Percentiles rank a stretch among this genome's conserved stretches.
These are phyloP conservation scores for Silybum marianum DNA, from an alignment of 129 eudicot species.

Conservation along the genomic window DNA sequence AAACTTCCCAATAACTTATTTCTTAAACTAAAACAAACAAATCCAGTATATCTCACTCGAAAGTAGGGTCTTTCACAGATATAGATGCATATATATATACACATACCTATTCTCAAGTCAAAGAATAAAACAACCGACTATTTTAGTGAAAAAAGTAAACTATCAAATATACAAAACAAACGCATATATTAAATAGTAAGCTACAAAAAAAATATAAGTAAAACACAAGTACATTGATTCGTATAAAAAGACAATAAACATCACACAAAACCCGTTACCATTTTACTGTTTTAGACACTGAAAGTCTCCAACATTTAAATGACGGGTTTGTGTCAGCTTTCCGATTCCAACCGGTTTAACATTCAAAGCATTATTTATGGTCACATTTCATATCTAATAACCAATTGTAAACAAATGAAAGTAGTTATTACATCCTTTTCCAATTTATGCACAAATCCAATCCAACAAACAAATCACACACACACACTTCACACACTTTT, in stretches of 20 bases:
- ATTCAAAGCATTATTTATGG: too few species aligned
- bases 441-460: too few species aligned
- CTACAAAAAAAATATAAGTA: neutral
- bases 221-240: too few species aligned
- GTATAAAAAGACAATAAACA: too few species aligned
- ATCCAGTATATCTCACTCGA: neutral
- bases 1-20: neutral
- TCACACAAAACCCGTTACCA: too few species aligned
- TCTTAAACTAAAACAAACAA: neutral
- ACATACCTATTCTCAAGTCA: neutral
- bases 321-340: too few species aligned
- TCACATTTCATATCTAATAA: neutral
- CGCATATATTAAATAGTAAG: neutral
- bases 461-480: constrained; percentile 32
- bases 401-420: too few species aligned
- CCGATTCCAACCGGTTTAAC: too few species aligned
- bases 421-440: too few species aligned
- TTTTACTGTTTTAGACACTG: too few species aligned
- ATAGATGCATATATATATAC: neutral
- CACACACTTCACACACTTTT: constrained; percentile 19
- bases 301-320: too few species aligned
- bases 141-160: neutral
- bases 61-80: neutral
- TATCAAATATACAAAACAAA: neutral
- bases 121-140: neutral